Evolutionary conservation across 306 rosid species (phyloP).

Genomic region (Hippophae rhamnoides): DNA sequence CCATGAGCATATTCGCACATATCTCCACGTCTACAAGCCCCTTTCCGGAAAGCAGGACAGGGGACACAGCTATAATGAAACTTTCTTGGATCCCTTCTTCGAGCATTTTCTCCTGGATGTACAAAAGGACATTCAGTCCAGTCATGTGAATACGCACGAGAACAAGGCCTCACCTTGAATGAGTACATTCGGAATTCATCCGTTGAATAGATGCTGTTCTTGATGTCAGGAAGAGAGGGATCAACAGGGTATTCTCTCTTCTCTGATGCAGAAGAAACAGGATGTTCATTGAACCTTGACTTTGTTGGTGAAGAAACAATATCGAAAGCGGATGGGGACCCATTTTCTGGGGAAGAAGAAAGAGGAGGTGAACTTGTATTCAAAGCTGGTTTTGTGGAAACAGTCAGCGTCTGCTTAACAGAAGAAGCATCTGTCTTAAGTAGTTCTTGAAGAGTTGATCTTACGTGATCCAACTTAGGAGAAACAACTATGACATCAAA

Average conservation of each 20-base stretch:
- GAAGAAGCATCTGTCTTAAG: slow-evolving; percentile 35
- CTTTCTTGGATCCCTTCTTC: slow-evolving; percentile 84
- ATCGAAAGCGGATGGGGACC: slow-evolving; percentile 41
- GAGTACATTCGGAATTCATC: slow-evolving; percentile 94
- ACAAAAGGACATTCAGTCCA: slow-evolving; percentile 98
- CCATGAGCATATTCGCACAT: slow-evolving; percentile 98
- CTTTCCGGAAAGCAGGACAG: slow-evolving; percentile 87
- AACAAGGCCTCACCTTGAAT: slow-evolving; percentile 88
- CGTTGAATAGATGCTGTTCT: slow-evolving; percentile 78
- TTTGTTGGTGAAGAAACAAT: slow-evolving; percentile 43
- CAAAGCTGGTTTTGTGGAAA: slow-evolving; percentile 30
- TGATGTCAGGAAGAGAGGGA: slow-evolving; percentile 86
- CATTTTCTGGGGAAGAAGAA: slow-evolving; percentile 47
- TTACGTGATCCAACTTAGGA: slow-evolving; percentile 35
- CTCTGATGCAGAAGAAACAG: slow-evolving; percentile 39
- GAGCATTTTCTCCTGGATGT: slow-evolving; percentile 95
- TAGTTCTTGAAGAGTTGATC: slow-evolving; percentile 35
- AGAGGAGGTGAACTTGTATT: slow-evolving; percentile 39
- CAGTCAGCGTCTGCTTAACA: slow-evolving; percentile 28
- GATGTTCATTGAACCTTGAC: slow-evolving; percentile 31
- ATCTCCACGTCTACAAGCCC: slow-evolving; percentile 81
- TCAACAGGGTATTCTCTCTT: slow-evolving; percentile 80
- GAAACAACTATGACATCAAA: slow-evolving; percentile 61
- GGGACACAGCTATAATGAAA: slow-evolving; percentile 92
- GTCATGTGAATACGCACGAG: slow-evolving; percentile 88